phyloP scores from a whole-genome alignment of 2,329 filamentous ascomycete genomes.

The Claviceps paspali region DNA sequence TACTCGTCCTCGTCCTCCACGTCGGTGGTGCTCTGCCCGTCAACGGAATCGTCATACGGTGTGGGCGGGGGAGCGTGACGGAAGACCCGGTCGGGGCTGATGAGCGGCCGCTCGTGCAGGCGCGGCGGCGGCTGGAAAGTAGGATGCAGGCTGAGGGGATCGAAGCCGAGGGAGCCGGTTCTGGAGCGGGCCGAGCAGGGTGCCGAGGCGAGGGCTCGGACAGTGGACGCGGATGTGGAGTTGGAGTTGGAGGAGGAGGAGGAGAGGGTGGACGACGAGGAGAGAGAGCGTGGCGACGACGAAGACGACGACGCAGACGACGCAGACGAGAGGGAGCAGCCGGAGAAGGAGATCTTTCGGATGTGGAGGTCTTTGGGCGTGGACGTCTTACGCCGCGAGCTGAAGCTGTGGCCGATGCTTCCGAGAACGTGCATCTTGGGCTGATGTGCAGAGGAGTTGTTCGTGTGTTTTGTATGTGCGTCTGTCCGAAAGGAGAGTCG shows the following conservation, averaged over 20 bases:
- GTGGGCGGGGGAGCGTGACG: slow-evolving; percentile 11
- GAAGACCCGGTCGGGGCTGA: slow-evolving; percentile 9
- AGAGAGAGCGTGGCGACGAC: slow-evolving; percentile 14
- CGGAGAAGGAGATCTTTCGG: slow-evolving; percentile 26
- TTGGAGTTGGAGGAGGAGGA: too few species aligned
- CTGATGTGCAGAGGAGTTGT: too few species aligned
- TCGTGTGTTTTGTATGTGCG: too few species aligned
- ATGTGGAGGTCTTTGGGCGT: slow-evolving; percentile 24
- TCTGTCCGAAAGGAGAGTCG: too few species aligned
- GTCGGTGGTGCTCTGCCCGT: slow-evolving; percentile 10
- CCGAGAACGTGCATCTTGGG: slow-evolving; percentile 22
- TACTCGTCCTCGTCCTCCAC: neutral
- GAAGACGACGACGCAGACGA: slow-evolving; percentile 10
- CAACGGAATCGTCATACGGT: too few species aligned
- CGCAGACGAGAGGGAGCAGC: slow-evolving; percentile 21
- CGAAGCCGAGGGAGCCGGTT: slow-evolving; percentile 14
- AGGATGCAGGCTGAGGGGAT: slow-evolving; percentile 20
- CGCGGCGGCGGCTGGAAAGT: slow-evolving; percentile 21
- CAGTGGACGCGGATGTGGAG: slow-evolving; percentile 16
- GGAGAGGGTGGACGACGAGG: too few species aligned
- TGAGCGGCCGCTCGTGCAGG: slow-evolving; percentile 21
- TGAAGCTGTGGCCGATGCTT: slow-evolving; percentile 16
- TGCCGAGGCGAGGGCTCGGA: slow-evolving; percentile 11
- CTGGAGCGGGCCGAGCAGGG: slow-evolving; percentile 10
- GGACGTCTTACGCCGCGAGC: slow-evolving; percentile 20